Conservation (phyloP, 257 asterid species). For the Euphrasia confusa region DNA sequence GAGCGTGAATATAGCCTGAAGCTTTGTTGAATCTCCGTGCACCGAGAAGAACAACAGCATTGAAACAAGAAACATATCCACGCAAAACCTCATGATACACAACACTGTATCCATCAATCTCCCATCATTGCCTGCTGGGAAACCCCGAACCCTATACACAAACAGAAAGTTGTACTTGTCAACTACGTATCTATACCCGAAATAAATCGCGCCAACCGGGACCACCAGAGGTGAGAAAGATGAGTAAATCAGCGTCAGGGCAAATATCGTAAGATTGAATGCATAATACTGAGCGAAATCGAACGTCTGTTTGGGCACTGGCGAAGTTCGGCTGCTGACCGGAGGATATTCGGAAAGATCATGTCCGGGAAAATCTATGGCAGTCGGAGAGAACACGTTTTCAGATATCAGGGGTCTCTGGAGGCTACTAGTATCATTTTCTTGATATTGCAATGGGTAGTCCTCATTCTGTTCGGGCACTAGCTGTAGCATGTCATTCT, state of each 20-base stretch:
- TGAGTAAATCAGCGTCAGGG: constrained; percentile 81
- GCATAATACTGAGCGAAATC: constrained; percentile 97
- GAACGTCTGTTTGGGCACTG: constrained; percentile 86
- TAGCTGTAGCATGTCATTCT: constrained; percentile 93
- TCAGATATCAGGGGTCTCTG: constrained; percentile 71
- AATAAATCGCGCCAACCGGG: constrained; percentile 86
- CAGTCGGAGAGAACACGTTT: constrained; percentile 42
- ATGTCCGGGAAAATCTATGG: constrained; percentile 28
- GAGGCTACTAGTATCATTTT: constrained; percentile 38
- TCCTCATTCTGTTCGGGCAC: constrained; percentile 87
- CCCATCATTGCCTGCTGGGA: constrained; percentile 97
- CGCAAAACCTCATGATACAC: constrained; percentile 70
- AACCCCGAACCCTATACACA: constrained; percentile 91
- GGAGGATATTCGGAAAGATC: constrained; percentile 82
- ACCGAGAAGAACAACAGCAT: constrained; percentile 84
- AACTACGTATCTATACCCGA: constrained; percentile 89
- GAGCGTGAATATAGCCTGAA: constrained; percentile 91
- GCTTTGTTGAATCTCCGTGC: constrained; percentile 79
- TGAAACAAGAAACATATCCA: constrained; percentile 66
- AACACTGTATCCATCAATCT: constrained; percentile 91
- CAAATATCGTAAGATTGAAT: constrained; percentile 91
- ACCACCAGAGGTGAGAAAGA: constrained; percentile 93
- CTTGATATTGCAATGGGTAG: constrained; percentile 59
- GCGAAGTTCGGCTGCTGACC: constrained; percentile 83
- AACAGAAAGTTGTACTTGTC: constrained; percentile 94